These are phyloP conservation scores for Trypanosoma mega DNA, from an alignment of 208 protist species.

Conservation along the genomic window DNA sequence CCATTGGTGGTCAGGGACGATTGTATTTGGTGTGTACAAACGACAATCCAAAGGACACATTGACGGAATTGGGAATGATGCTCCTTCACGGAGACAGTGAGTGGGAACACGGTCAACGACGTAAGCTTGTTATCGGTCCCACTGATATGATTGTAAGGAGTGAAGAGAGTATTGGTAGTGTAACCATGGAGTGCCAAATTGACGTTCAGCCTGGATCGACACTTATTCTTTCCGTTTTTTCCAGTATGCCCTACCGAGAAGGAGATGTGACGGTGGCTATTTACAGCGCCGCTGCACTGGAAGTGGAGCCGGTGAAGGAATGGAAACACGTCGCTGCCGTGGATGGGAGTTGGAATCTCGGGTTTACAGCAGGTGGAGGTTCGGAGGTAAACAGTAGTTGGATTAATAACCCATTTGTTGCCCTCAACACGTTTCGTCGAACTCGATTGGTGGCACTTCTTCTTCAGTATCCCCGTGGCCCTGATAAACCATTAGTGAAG, in stretches of 20 bases:
- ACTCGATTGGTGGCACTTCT: conserved; percentile 77
- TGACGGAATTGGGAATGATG: conserved; percentile 64
- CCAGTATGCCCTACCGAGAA: conserved; percentile 72
- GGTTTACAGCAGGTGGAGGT: conserved; percentile 75
- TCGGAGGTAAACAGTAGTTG: conserved; percentile 64
- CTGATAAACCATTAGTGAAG: conserved; percentile 67
- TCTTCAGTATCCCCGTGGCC: conserved; percentile 76
- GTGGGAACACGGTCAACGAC: conserved; percentile 49
- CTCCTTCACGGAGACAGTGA: conserved; percentile 46
- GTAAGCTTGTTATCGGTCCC: conserved; percentile 44
- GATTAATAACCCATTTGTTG: conserved; percentile 91
- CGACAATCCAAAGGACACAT: conserved; percentile 34
- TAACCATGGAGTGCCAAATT: conserved; percentile 42
- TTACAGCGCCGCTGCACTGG: conserved; percentile 53
- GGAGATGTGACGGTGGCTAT: conserved; percentile 60
- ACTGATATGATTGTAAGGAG: conserved; percentile 56
- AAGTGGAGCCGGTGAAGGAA: conserved; percentile 61
- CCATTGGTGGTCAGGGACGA: conserved; percentile 63
- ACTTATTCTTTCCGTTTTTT: conserved; percentile 74
- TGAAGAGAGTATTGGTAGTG: conserved; percentile 32
- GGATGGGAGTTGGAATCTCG: conserved; percentile 80
- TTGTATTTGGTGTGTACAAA: conserved; percentile 62
- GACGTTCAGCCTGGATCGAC: conserved; percentile 41
- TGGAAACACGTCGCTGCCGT: conserved; percentile 59
- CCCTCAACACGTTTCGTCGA: conserved; percentile 52